Percentiles rank a stretch among this genome's conserved stretches.
Conservation (phyloP, 768 basidiomycete species). For the Collybiopsis luxurians region DNA sequence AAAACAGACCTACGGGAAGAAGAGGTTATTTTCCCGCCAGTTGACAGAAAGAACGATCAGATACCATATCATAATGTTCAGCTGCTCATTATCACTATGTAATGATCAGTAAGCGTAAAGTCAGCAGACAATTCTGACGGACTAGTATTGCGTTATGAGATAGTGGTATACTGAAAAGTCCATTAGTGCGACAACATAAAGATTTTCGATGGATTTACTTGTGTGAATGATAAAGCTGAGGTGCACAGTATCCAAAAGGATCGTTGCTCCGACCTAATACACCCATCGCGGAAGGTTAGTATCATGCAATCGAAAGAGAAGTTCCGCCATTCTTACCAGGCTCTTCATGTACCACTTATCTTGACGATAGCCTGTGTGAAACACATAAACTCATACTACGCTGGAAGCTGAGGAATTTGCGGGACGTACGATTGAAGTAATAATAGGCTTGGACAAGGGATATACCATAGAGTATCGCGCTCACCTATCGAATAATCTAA, state of each 20-base stretch:
- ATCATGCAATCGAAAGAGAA: too few relatives aligned
- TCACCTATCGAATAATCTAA: background rate
- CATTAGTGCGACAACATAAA: background rate
- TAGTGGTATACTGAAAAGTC: slow-evolving; percentile 8
- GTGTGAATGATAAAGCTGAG: slow-evolving; percentile 10
- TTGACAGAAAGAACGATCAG: too few relatives aligned
- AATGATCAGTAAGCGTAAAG: background rate
- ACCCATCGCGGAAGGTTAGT: background rate
- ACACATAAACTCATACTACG: background rate
- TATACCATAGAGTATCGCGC: slow-evolving; percentile 11
- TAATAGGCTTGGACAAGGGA: slow-evolving; percentile 11
- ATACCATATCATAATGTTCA: slow-evolving; percentile 7
- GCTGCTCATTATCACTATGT: slow-evolving; percentile 1
- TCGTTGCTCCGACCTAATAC: slow-evolving; percentile 5
- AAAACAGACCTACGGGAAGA: background rate
- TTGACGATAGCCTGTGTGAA: slow-evolving; percentile 2
- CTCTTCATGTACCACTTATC: slow-evolving; percentile 10
- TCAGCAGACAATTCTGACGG: background rate
- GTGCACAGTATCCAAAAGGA: slow-evolving; percentile 12
- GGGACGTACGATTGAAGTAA: slow-evolving; percentile 9
- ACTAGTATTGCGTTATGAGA: slow-evolving; percentile 10
- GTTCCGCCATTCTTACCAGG: background rate
- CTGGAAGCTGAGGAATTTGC: background rate
- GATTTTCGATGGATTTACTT: background rate
- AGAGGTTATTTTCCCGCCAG: too few relatives aligned